A percentile compares a stretch with the other conserved stretches of the same genome.
These are phyloP conservation scores for Malus hybrid DNA, from an alignment of 331 rosid species.

Conservation along the genomic window DNA sequence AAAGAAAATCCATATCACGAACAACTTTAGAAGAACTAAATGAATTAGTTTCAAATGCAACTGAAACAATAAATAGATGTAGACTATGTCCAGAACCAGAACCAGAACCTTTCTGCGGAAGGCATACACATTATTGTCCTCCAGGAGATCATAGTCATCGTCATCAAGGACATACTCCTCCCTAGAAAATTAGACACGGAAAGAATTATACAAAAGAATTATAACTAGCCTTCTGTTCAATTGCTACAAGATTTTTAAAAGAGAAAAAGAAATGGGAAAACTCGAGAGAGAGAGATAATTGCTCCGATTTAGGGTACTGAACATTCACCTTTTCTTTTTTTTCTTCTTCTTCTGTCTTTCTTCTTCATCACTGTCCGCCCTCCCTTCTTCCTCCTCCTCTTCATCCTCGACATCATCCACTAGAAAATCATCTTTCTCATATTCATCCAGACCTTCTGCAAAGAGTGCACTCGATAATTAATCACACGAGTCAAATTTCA, in stretches of 20 bases:
- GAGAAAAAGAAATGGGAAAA: neutral
- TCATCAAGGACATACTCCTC: conserved; percentile 93
- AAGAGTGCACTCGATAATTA: neutral
- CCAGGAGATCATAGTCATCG: conserved; percentile 87
- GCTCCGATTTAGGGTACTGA: neutral
- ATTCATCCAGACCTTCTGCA: conserved; percentile 81
- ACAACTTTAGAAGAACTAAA: neutral
- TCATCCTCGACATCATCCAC: conserved; percentile 90
- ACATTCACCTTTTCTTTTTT: conserved; percentile 73
- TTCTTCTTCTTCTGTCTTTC: conserved; percentile 92
- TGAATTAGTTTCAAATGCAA: neutral
- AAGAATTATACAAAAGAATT: neutral
- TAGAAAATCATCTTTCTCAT: conserved; percentile 92
- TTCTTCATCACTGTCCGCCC: conserved; percentile 66
- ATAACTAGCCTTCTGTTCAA: no score
- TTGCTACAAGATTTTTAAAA: no score
- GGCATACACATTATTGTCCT: conserved; percentile 78
- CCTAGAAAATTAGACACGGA: conserved; percentile 30
- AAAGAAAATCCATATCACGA: neutral
- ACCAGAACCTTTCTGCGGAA: conserved; percentile 73
- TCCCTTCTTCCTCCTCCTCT: conserved; percentile 72
- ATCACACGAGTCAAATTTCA: neutral
- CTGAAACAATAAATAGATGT: neutral
- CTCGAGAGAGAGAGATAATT: neutral
- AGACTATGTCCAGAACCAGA: neutral